Conservation (phyloP, 2,329 filamentous ascomycete genomes). For the Phyllosticta citribraziliensis region DNA sequence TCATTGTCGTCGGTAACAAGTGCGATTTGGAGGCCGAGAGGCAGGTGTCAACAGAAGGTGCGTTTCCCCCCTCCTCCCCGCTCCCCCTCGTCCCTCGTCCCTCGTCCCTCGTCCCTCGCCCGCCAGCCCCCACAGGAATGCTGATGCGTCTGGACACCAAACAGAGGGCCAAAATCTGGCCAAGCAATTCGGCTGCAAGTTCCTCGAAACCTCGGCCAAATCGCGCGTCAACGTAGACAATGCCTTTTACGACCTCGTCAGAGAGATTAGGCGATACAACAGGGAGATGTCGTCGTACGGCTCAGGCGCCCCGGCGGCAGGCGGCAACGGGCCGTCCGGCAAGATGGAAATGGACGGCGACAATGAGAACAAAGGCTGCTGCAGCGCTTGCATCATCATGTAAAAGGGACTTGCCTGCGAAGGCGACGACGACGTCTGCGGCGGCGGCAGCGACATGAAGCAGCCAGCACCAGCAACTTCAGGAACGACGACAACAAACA, state of each 20-base stretch:
- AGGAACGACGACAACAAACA: background rate
- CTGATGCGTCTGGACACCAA: constrained; percentile 4
- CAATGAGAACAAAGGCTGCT: constrained; percentile 63
- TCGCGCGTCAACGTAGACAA: constrained; percentile 97
- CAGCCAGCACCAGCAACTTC: background rate
- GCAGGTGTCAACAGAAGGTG: constrained; percentile 87
- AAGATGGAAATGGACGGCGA: constrained; percentile 73
- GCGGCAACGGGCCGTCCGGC: constrained; percentile 47
- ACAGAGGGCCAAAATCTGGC: constrained; percentile 85
- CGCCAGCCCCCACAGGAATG: constrained; percentile 2
- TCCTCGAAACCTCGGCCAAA: constrained; percentile 98
- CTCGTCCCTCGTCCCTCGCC: too few species aligned
- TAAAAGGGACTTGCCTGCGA: constrained; percentile 30
- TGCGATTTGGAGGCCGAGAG: constrained; percentile 93
- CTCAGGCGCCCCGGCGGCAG: constrained; percentile 52
- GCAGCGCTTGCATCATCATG: constrained; percentile 73
- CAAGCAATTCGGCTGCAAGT: constrained; percentile 85
- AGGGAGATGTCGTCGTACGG: constrained; percentile 91
- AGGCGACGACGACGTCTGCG: background rate
- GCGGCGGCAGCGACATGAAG: background rate
- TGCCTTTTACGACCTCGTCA: constrained; percentile 96
- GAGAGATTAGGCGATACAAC: constrained; percentile 97
- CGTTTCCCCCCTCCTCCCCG: constrained; percentile 22
- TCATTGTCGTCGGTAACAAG: constrained; percentile 98
- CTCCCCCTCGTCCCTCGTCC: too few species aligned